Evolutionary conservation across 352 stramenopile genomes (phyloP), one percentile per base, ranked within the genome.

Genomic region (Phytopythium oedochilum): DNA sequence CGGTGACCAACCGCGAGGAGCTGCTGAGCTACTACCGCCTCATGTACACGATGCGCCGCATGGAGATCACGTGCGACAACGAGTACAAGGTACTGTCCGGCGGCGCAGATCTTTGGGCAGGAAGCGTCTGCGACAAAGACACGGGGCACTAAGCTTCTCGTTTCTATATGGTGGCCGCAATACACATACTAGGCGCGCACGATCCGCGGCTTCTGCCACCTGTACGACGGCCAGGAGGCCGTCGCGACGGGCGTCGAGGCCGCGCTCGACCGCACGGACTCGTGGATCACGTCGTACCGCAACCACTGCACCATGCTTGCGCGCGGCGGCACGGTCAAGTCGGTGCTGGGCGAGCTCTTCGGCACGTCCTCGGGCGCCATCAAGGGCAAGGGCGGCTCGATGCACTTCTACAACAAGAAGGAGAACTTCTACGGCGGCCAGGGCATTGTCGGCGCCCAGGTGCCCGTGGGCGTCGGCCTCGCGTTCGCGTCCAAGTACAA

Each of bases 11-110:
- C 67, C 98, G 98, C 60, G 94, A 99, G 55, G 97, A 99, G 68
- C 75, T 99, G 52, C 59, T 99, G 50, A 63, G 68, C 15, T 99
- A 98, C 75, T 98, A 99, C 74, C 83, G 97, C 71, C 69, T 98
- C 47, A 99, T 99, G 97, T 99, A 99, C 90, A 99, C 91, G 17
- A 99, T 99, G 95, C 94, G 97, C 62, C 93, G 97, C 55, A 99
- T 99, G 97, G 97, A 99, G 82, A 99, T 99, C 74, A 99, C 97
- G 12, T 99, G 97, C 67, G 97, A 99, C 75, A 99, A 99, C 60
- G 97, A 99, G 77, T 99, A 99, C 89, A 99, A 99, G 90, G 62
- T 69, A 31, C n/a, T n/a, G n/a, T 17, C n/a, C 26, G 17, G 38
- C 29, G 18, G 15, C 28, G 51, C n/a, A 49, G 51, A 49, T 52